Conservation (phyloP, 208 protist genomes). For the Acanthamoeba lenticulata region DNA sequence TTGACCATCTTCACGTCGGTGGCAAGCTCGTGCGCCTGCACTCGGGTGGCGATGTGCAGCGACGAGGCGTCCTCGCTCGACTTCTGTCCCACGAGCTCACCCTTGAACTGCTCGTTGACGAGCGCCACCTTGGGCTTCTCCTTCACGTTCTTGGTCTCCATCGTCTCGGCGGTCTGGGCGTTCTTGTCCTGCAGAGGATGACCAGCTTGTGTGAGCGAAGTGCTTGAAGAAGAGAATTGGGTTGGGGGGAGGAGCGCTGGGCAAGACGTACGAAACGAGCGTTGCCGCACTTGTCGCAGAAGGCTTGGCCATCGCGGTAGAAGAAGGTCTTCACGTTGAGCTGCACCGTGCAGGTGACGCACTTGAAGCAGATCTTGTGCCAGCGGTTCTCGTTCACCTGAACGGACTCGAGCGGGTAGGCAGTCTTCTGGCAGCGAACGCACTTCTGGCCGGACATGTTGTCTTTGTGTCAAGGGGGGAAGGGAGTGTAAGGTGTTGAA, state of each 20-base stretch:
- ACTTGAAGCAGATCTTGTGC: slow-evolving; percentile 49
- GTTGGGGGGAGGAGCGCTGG: background rate
- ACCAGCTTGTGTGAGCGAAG: background rate
- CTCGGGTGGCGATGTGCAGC: slow-evolving; percentile 22
- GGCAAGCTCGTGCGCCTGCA: slow-evolving; percentile 4
- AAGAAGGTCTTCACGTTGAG: slow-evolving; percentile 51
- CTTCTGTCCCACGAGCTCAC: slow-evolving; percentile 34
- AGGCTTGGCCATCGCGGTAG: background rate
- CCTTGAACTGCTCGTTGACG: slow-evolving; percentile 48
- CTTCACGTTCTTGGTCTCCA: slow-evolving; percentile 17
- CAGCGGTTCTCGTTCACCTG: slow-evolving; percentile 28
- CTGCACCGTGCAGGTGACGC: background rate
- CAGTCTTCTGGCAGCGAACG: background rate
- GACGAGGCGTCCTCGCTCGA: slow-evolving; percentile 28
- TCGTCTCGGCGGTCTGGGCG: background rate
- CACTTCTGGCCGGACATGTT: slow-evolving; percentile 38
- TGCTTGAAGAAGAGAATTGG: background rate
- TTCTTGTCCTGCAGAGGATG: slow-evolving; percentile 34
- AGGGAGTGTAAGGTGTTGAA: background rate
- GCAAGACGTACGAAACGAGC: slow-evolving; percentile 5
- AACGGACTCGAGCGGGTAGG: slow-evolving; percentile 12
- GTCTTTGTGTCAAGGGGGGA: background rate
- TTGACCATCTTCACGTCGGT: slow-evolving; percentile 29
- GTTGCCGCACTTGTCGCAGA: slow-evolving; percentile 25
- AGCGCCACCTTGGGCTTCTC: slow-evolving; percentile 27